Conservation (phyloP, 345 rosid species). For the Eucalyptus microcorys region DNA sequence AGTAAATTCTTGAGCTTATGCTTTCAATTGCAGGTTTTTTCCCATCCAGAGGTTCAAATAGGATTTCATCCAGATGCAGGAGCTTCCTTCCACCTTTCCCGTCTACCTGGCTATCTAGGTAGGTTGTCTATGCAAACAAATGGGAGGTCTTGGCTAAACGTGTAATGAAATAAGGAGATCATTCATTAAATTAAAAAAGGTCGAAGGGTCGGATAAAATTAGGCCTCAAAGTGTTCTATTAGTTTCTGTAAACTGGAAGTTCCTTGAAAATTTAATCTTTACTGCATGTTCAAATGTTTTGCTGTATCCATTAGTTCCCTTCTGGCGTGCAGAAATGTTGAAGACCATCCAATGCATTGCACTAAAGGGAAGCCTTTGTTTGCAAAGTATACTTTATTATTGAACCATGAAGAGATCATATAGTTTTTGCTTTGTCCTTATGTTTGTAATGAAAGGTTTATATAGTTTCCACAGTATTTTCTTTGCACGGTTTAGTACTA, state of each 20-base stretch:
- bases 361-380: background rate
- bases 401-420: background rate
- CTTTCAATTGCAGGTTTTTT: slow-evolving; percentile 40
- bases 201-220: background rate
- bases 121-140: background rate
- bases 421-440: background rate
- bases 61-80: slow-evolving; percentile 98
- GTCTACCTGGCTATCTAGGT: slow-evolving; percentile 90
- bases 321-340: no score
- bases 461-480: background rate
- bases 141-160: background rate
- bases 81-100: slow-evolving; percentile 88
- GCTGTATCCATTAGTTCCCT: no score
- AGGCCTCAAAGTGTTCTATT: background rate
- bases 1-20: background rate
- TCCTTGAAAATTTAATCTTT: background rate
- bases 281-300: background rate
- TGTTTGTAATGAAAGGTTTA: background rate
- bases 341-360: background rate
- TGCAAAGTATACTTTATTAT: background rate
- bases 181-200: background rate
- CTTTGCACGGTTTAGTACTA: background rate
- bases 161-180: background rate
- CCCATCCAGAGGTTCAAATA: slow-evolving; percentile 73
- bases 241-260: background rate